Conservation (phyloP, 2,329 filamentous ascomycete genomes). For the Tolypocladium tropicale region DNA sequence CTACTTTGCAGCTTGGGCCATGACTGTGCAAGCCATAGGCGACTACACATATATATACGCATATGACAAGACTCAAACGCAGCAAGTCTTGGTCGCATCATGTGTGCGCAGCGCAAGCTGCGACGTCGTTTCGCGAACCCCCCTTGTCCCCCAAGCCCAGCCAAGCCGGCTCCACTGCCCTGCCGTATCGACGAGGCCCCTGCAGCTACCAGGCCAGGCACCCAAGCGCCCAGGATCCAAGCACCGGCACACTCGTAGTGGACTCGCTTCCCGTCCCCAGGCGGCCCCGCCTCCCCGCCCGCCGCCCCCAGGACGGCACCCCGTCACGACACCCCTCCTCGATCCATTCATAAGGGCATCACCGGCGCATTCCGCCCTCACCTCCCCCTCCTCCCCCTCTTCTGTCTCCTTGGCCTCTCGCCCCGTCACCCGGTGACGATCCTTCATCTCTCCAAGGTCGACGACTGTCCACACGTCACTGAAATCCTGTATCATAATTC, state of each 20-base stretch:
- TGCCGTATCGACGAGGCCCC: not conserved
- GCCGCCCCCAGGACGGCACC: not conserved
- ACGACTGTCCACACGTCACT: not conserved
- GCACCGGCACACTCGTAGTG: too few relatives aligned
- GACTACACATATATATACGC: too few relatives aligned
- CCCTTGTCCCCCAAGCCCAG: too few relatives aligned
- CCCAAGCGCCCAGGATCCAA: too few relatives aligned
- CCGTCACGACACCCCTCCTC: not conserved
- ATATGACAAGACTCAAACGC: too few relatives aligned
- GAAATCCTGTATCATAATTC: not conserved
- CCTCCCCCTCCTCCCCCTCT: not conserved
- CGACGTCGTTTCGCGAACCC: too few relatives aligned
- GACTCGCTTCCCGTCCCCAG: not conserved
- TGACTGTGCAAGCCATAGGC: too few relatives aligned
- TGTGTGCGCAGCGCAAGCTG: too few relatives aligned
- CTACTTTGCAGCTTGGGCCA: too few relatives aligned
- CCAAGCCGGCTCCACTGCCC: too few relatives aligned
- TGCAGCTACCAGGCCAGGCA: not conserved
- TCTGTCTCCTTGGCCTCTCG: not conserved
- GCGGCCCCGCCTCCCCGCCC: not conserved
- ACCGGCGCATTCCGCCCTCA: not conserved
- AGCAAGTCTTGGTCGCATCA: too few relatives aligned
- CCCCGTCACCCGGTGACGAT: not conserved
- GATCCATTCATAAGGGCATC: too few relatives aligned
- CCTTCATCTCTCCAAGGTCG: not conserved